Percentiles rank a stretch among this genome's conserved stretches.
phyloP scores from a whole-genome alignment of 2,329 filamentous ascomycete species.

The Neopestalotiopsis clavispora region DNA sequence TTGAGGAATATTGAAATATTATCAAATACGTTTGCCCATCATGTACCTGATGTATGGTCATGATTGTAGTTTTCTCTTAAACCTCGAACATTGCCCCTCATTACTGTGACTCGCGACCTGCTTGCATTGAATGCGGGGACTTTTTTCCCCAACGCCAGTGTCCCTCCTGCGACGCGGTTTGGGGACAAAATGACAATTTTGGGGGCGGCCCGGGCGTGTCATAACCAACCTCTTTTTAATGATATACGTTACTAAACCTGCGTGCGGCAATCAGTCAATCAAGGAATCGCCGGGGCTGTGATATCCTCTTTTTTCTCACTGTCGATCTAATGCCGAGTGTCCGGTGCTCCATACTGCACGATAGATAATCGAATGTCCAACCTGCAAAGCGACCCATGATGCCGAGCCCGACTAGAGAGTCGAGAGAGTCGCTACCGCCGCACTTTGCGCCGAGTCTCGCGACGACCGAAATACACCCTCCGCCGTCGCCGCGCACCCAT shows the following conservation, averaged over 20 bases:
- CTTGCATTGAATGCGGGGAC: not conserved
- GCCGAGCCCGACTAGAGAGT: constrained; percentile 35
- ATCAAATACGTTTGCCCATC: not conserved
- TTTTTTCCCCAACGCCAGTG: not conserved
- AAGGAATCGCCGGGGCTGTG: not conserved
- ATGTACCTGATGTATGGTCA: not conserved
- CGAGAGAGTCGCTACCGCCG: constrained; percentile 29
- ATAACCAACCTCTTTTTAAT: constrained; percentile 2
- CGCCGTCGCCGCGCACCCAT: constrained; percentile 68
- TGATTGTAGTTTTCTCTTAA: not conserved
- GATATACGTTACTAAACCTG: not conserved
- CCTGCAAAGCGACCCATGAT: constrained; percentile 24
- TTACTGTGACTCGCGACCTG: not conserved
- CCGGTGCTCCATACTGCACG: not conserved
- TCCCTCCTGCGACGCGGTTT: not conserved
- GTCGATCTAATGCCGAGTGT: not conserved
- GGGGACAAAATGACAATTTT: not conserved
- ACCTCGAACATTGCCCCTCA: not conserved
- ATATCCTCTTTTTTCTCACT: not conserved
- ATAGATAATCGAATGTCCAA: constrained; percentile 3
- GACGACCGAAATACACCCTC: constrained; percentile 54
- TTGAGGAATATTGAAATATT: not conserved
- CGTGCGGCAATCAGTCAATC: not conserved
- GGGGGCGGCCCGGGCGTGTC: constrained; percentile 10
- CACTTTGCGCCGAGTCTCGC: constrained; percentile 37